Base-by-base conservation (phyloP, 2,329 filamentous ascomycete species). In the Aspergillus quadrilineatus region DNA sequence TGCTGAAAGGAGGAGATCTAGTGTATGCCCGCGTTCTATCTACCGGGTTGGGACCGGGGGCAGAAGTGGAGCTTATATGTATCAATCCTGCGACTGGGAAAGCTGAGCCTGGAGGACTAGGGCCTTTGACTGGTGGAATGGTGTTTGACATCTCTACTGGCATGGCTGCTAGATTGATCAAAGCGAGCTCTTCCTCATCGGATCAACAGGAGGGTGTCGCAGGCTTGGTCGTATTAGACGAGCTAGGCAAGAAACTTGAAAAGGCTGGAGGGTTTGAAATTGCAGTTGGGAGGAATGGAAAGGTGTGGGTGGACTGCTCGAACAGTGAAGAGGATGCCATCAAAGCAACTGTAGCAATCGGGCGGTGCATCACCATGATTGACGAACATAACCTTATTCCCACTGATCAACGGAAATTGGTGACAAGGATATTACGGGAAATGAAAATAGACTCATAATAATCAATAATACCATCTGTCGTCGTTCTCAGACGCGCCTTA, bases 51-150 rank as follows among this genome's bases (percentile, higher is more conserved):
- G 88, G 90, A 68, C 87, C 88, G 62, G 89, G 92, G 73, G 90
- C 92, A 77, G 91, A 97, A 68, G 83, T 91, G 1, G 94, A 97
- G 76, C 79, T 99, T 44, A 91, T 95, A 67, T 97, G 94, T 72
- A 88, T 96, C 44, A 90, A 92, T 60, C 82, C 90, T 0, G 83
- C 88, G 1, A 97, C 92, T 0, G 93, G 93, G 28, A 96, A 95
- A 68, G 82, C 89, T 1, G 92, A 97, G 65, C 83, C 88, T 0
- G 93, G 96, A 46, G 93, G 93, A 0, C 79, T 97, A 14, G 94
- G 94, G 0, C 89, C 90, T 6, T 75, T 99, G 50, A 85, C 81
- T 3, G 90, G 88, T 7, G 94, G 94, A 10, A 97, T 95, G 89
- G 75, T 96, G 28, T 97, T 92, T 68, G 79, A 85, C 60, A 80